Base-by-base conservation (phyloP, 768 basidiomycete genomes). In the Leccinellum rugosiceps region DNA sequence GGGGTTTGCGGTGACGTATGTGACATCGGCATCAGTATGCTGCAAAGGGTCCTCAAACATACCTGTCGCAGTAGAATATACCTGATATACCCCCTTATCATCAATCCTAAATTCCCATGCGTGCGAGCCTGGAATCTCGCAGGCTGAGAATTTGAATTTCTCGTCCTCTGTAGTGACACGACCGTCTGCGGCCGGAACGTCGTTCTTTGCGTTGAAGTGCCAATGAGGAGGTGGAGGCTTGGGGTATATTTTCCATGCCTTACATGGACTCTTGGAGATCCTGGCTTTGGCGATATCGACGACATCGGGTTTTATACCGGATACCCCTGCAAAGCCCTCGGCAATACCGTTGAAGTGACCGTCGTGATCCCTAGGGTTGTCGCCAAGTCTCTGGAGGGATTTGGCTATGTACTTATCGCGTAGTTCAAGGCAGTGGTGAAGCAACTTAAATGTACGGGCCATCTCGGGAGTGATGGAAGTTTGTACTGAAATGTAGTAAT, bases 221-320 rank as follows among this genome's bases (percentile, higher is more conserved):
- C 97, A 99, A 65, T 94, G 94, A 0, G 95, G 96, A 3, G 92
- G 91, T 0, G 97, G 97, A 5, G 97, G 95, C 11, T 78, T 81
- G 0, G 97, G 97, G 64, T 97, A 97, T 62, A 98, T 89, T 53
- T 81, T 83, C 97, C 97, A 99, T 4, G 83, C 76, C 35, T 81
- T 65, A 62, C 80, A 76, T 15, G 73, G 67, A n/a, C 68, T 68
- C 35, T 71, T 46, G 6, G 73, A 50, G 1, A 50, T 58, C 52
- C 63, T 70, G 26, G 63, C 59, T 14, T 63, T 50, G 8, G 65
- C 49, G 30, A 75, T 68, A 50, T 82, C 75, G 13, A 76, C 80
- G 63, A 43, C 19, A 43, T 91, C 84, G 1, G 88, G 85, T 26
- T 82, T 81, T 6, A 89, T 80, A 9, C 91, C 85, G 23, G 81